Conservation (phyloP, 2,329 filamentous ascomycete species). For the Pseudopithomyces maydicus region DNA sequence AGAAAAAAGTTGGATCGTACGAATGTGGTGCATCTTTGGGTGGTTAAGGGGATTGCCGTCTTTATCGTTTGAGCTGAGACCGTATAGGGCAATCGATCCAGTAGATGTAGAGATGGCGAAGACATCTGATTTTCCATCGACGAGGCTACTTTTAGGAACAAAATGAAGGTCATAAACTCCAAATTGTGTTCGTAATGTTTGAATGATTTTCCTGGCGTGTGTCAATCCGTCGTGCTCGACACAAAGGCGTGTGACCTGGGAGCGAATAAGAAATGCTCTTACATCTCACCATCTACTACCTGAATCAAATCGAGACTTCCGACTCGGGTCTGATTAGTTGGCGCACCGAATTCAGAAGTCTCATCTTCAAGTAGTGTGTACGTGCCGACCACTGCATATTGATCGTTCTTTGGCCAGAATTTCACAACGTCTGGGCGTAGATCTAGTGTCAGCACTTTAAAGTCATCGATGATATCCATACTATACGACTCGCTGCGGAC, state of each 20-base stretch:
- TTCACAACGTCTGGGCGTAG: constrained; percentile 79
- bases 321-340: constrained; percentile 66
- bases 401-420: constrained; percentile 66
- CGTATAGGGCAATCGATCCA: constrained; percentile 70
- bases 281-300: constrained; percentile 61
- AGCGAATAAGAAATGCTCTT: constrained; percentile 39
- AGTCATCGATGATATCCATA: constrained; percentile 48
- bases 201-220: constrained; percentile 47
- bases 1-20: constrained; percentile 56
- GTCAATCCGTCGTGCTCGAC: background rate
- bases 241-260: background rate
- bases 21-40: constrained; percentile 43
- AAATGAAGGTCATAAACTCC: constrained; percentile 89
- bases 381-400: constrained; percentile 80
- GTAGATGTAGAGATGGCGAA: constrained; percentile 81
- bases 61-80: constrained; percentile 36
- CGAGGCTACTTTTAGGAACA: constrained; percentile 52
- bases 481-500: background rate
- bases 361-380: constrained; percentile 61
- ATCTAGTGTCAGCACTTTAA: constrained; percentile 61
- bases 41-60: background rate
- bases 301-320: constrained; percentile 74
- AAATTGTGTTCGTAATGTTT: constrained; percentile 67
- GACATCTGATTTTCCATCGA: constrained; percentile 36
- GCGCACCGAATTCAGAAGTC: constrained; percentile 22